phyloP scores from a whole-genome alignment of 2,329 filamentous ascomycete genomes.

The Microcera coccophila region DNA sequence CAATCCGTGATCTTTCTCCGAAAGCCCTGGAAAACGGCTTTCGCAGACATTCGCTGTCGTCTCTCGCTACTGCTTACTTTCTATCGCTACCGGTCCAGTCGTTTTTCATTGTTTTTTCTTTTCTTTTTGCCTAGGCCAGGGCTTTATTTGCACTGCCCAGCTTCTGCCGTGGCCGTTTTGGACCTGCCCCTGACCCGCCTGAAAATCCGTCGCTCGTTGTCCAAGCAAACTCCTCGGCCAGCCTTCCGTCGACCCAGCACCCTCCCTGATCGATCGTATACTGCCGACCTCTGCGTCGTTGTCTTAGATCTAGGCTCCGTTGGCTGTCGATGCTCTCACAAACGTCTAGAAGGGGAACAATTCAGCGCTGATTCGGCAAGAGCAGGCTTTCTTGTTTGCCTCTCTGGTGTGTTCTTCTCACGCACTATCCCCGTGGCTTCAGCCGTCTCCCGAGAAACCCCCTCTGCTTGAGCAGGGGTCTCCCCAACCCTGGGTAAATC shows the following conservation, averaged over 20 bases:
- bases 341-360: constrained; percentile 6
- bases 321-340: constrained; percentile 19
- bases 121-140: neutral
- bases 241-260: constrained; percentile 19
- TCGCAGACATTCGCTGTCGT: neutral
- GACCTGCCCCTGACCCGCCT: neutral
- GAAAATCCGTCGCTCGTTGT: constrained; percentile 17
- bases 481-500: constrained; percentile 23
- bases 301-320: constrained; percentile 8
- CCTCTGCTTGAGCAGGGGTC: constrained; percentile 22
- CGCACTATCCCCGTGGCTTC: constrained; percentile 1
- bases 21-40: neutral
- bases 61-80: neutral
- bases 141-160: neutral
- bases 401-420: neutral
- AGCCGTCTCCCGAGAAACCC: constrained; percentile 25
- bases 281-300: constrained; percentile 22
- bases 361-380: neutral
- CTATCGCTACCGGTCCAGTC: neutral
- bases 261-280: constrained; percentile 19
- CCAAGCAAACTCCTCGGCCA: constrained; percentile 13
- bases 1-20: neutral
- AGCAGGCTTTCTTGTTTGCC: neutral
- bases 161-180: neutral
- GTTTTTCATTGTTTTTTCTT: neutral